These are phyloP conservation scores for Shiraia bambusicola DNA, from an alignment of 2,329 filamentous ascomycete species.

Conservation along the genomic window DNA sequence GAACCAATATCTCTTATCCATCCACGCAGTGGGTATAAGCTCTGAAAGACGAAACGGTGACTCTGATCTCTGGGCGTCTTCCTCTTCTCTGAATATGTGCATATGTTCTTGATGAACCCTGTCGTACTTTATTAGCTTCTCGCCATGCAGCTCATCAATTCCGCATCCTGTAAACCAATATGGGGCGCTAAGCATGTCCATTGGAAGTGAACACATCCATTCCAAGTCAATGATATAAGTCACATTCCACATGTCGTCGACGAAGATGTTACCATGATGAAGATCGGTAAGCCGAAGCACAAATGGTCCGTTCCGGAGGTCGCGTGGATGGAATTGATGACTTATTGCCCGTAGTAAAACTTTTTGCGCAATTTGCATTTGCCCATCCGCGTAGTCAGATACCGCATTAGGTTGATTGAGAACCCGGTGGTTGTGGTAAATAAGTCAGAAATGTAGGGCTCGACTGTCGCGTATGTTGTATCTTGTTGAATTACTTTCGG, in stretches of 20 bases:
- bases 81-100: neutral
- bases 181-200: conserved; percentile 30
- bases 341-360: neutral
- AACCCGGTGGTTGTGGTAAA: neutral
- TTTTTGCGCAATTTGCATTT: neutral
- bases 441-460: neutral
- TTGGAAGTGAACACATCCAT: conserved; percentile 20
- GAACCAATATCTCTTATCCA: neutral
- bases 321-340: neutral
- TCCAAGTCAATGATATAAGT: neutral
- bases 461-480: neutral
- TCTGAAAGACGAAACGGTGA: neutral
- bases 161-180: conserved; percentile 26
- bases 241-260: neutral
- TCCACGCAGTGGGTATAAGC: neutral
- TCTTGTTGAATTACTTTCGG: neutral
- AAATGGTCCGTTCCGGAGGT: neutral
- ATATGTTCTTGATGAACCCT: neutral
- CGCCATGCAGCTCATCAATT: neutral
- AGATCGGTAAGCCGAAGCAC: neutral
- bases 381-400: neutral
- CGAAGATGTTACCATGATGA: neutral
- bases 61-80: neutral
- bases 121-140: neutral
- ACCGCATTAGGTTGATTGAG: neutral